Percentiles rank a stretch among this genome's conserved stretches.
Evolutionary conservation across 2,329 filamentous ascomycete species (phyloP).

Genomic region (Aspergillus fumigatiaffinis): DNA sequence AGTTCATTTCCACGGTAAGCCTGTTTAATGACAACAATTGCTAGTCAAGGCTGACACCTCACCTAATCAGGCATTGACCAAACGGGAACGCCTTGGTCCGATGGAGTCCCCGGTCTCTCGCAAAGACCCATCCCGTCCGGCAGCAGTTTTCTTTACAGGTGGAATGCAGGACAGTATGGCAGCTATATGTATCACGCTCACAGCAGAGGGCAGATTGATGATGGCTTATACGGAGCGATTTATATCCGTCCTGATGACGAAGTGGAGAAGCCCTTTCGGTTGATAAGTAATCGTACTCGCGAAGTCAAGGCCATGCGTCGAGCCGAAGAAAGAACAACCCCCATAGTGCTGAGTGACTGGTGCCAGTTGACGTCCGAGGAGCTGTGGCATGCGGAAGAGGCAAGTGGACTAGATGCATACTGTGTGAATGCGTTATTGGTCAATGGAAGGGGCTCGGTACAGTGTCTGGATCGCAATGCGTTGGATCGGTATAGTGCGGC

Average conservation of each 20-base stretch:
- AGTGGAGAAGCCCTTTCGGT: constrained; percentile 45
- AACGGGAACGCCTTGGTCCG: constrained; percentile 52
- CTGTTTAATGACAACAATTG: not conserved
- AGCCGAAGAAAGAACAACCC: constrained; percentile 46
- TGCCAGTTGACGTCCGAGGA: constrained; percentile 50
- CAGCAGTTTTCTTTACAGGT: constrained; percentile 48
- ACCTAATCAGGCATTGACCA: constrained; percentile 40
- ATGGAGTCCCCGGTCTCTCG: constrained; percentile 54
- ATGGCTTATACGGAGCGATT: constrained; percentile 57
- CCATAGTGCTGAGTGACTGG: constrained; percentile 54
- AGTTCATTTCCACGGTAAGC: constrained; percentile 30
- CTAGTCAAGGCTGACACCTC: not conserved
- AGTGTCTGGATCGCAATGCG: constrained; percentile 46
- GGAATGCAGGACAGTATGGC: constrained; percentile 52
- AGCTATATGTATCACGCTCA: constrained; percentile 60
- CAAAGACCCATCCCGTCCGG: constrained; percentile 51
- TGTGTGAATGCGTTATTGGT: constrained; percentile 59
- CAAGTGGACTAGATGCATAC: constrained; percentile 37
- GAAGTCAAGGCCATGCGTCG: constrained; percentile 43
- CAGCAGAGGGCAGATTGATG: constrained; percentile 51
- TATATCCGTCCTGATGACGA: constrained; percentile 41
- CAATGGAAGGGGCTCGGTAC: constrained; percentile 56
- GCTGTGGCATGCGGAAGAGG: constrained; percentile 24
- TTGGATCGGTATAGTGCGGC: constrained; percentile 33
- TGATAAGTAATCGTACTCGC: constrained; percentile 40